Base-by-base conservation (phyloP, 208 protist genomes). In the Acanthamoeba triangularis region DNA sequence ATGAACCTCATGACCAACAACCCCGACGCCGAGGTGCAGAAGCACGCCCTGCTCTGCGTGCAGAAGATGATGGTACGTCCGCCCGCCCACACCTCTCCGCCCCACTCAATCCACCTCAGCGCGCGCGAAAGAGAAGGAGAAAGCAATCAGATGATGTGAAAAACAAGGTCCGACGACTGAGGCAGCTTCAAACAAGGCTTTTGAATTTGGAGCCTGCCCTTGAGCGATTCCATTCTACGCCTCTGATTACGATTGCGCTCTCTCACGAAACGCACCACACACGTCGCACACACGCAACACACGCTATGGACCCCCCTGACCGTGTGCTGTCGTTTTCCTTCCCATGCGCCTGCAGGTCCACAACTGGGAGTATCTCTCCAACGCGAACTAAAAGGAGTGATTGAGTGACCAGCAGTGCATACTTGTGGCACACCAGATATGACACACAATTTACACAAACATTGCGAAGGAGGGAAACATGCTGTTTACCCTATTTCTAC, bases 31-130 rank as follows among this genome's bases (percentile, higher is more conserved):
- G 94, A 96, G 93, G 97, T 98, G 16, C 96, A 97, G 41, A 98
- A 98, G 95, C 95, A 98, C 59, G 97, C 98, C n/a, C 94, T 98
- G 28, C 67, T 98, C 18, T 93, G 96, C 93, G 90, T 98, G 13
- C 98, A 98, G 95, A 98, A 98, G 85, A 95, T 98, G 76, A 98
- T 98, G 97, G 95, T 98, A 47, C 63, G 56, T 18, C 25, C 28
- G 14, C 5, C 10, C 37, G 5, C 41, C n/a, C 61, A 6, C 33
- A 2, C 47, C n/a, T 30, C 30, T 78, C 37, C 44, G 23, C 13
- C 41, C n/a, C 23, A 74, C 23, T 23, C 65, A 37, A 37, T n/a
- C 65, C 65, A 37, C n/a, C 65, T 2, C 23, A 14, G 18, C 52
- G 18, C 52, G 11, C 5, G 52, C 5, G 18, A 0, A 11, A 0